These are phyloP conservation scores for Vigna hirtella DNA, from an alignment of 306 rosid genomes.

Conservation along the genomic window DNA sequence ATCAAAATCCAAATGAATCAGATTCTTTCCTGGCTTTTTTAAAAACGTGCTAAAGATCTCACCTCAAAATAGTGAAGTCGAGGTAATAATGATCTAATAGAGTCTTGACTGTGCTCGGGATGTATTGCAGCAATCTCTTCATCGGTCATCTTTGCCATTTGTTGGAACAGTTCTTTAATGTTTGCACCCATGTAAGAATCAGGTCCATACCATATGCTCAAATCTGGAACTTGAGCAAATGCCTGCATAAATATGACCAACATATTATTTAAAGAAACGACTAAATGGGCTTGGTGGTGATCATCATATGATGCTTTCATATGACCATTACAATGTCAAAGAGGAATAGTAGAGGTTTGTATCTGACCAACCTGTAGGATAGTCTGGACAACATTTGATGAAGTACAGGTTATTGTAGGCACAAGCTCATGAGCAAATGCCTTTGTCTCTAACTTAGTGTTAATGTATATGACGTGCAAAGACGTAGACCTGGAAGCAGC, in stretches of 20 bases:
- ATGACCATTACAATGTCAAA: constrained; percentile 35
- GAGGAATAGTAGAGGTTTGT: not conserved
- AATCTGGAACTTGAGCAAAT: constrained; percentile 87
- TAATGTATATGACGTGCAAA: constrained; percentile 91
- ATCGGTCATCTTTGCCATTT: constrained; percentile 85
- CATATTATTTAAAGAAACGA: constrained; percentile 12
- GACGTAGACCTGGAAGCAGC: constrained; percentile 76
- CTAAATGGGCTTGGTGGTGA: constrained; percentile 13
- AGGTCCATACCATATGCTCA: constrained; percentile 89
- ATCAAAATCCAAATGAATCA: constrained; percentile 29
- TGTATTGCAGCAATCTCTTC: constrained; percentile 84
- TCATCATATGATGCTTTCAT: constrained; percentile 30
- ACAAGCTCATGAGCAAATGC: constrained; percentile 95
- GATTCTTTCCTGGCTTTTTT: not conserved
- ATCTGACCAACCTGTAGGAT: constrained; percentile 76
- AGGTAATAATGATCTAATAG: constrained; percentile 76
- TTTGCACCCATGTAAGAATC: constrained; percentile 99
- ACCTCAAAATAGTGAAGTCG: constrained; percentile 85
- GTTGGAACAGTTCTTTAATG: constrained; percentile 74
- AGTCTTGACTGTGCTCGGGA: constrained; percentile 71
- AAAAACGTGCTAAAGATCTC: constrained; percentile 25
- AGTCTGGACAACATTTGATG: constrained; percentile 96
- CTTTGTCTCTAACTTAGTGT: constrained; percentile 90
- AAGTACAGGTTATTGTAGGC: constrained; percentile 98
- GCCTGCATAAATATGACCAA: constrained; percentile 61